These are phyloP conservation scores for Hymenochaete sp. DNA, from an alignment of 1,284 basidiomycete genomes.

Conservation along the genomic window DNA sequence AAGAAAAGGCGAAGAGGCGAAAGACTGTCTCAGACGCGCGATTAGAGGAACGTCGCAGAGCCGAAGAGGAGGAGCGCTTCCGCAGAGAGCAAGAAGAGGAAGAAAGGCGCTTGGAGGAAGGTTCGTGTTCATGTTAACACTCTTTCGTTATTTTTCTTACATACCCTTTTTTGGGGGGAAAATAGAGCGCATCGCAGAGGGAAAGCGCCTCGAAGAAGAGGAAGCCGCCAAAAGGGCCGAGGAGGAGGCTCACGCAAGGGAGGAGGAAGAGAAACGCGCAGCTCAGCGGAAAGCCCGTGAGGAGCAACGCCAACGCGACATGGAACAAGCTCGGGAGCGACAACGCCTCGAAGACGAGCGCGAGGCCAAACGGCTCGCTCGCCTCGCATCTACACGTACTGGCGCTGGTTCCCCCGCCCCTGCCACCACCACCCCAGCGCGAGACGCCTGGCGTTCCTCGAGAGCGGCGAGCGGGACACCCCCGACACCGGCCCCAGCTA, in stretches of 20 bases:
- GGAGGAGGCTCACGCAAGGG: slow-evolving; percentile 47
- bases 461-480: slow-evolving; percentile 34
- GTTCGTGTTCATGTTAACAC: slow-evolving; percentile 29
- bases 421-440: slow-evolving; percentile 6
- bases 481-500: slow-evolving; percentile 28
- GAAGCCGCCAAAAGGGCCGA: slow-evolving; percentile 42
- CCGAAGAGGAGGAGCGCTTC: slow-evolving; percentile 42
- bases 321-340: slow-evolving; percentile 53
- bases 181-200: slow-evolving; percentile 46
- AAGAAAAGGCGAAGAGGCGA: slow-evolving; percentile 77
- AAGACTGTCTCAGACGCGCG: slow-evolving; percentile 44
- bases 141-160: slow-evolving; percentile 8
- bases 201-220: slow-evolving; percentile 41
- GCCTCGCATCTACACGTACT: slow-evolving; percentile 27
- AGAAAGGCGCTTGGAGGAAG: slow-evolving; percentile 41
- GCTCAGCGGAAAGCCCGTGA: slow-evolving; percentile 56
- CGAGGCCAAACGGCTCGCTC: slow-evolving; percentile 38
- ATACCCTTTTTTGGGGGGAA: slow-evolving; percentile 12
- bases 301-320: slow-evolving; percentile 51
- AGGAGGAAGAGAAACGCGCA: slow-evolving; percentile 49
- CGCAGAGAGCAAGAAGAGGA: slow-evolving; percentile 44
- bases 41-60: slow-evolving; percentile 46
- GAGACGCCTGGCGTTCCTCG: slow-evolving; percentile 23
- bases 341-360: slow-evolving; percentile 79
- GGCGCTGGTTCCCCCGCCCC: slow-evolving; percentile 19